These are phyloP conservation scores for Amylocarpus encephaloides DNA, from an alignment of 2,329 filamentous ascomycete species.

Conservation along the genomic window DNA sequence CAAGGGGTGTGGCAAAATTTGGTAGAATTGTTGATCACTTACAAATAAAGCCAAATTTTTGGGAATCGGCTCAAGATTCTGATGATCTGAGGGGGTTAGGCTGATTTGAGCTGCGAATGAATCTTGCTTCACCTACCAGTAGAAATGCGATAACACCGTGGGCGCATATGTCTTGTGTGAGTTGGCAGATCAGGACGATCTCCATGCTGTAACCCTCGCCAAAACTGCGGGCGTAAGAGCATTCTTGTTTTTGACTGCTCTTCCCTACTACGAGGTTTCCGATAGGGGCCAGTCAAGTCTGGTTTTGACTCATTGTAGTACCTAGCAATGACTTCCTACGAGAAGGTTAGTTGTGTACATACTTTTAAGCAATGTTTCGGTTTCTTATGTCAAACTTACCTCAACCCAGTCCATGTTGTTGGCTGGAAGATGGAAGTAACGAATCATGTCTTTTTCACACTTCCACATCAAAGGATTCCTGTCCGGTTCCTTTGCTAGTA, in stretches of 20 bases:
- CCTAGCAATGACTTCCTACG: constrained; percentile 6
- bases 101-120: not conserved
- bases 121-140: constrained; percentile 5
- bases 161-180: constrained; percentile 20
- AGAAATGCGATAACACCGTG: constrained; percentile 15
- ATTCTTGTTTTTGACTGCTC: constrained; percentile 11
- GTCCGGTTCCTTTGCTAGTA: not conserved
- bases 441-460: constrained; percentile 8
- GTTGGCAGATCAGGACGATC: constrained; percentile 8
- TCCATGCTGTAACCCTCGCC: constrained; percentile 18
- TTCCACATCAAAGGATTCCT: constrained; percentile 8
- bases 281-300: constrained; percentile 3
- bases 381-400: not conserved
- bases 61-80: constrained; percentile 3
- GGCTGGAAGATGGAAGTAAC: constrained; percentile 9
- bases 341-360: not conserved
- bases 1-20: not conserved
- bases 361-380: not conserved
- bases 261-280: constrained; percentile 4
- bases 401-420: constrained; percentile 11
- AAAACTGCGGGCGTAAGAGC: constrained; percentile 17
- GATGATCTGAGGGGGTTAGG: not conserved
- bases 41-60: constrained; percentile 18
- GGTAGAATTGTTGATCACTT: not conserved
- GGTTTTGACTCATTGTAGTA: constrained; percentile 2